These are phyloP conservation scores for Croton laevigatus DNA, from an alignment of 441 rosid genomes.

Conservation along the genomic window DNA sequence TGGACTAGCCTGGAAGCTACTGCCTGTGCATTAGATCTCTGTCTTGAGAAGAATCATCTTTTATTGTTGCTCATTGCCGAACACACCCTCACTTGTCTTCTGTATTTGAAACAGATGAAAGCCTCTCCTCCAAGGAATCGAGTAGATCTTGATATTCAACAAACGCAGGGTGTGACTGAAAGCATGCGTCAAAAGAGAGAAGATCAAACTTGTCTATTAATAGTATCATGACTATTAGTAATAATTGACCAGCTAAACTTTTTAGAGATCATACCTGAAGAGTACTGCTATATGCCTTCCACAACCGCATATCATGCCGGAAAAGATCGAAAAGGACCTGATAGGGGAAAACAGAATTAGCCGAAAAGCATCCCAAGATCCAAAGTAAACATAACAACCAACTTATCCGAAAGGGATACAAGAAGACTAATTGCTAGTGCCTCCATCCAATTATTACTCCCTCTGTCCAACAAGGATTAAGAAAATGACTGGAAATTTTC, in stretches of 20 bases:
- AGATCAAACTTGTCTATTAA: slow-evolving; percentile 10
- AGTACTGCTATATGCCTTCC: slow-evolving; percentile 85
- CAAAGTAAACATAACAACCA: background rate
- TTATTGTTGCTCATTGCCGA: background rate
- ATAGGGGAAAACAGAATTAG: slow-evolving; percentile 1
- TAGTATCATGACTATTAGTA: background rate
- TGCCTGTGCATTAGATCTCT: slow-evolving; percentile 4
- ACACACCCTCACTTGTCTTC: slow-evolving; percentile 27
- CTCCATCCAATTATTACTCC: background rate
- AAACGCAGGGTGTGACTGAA: slow-evolving; percentile 71
- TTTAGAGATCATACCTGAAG: slow-evolving; percentile 57
- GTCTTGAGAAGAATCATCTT: background rate
- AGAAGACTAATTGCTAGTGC: background rate
- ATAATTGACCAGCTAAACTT: slow-evolving; percentile 13
- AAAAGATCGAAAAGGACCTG: slow-evolving; percentile 95
- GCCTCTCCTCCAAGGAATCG: slow-evolving; percentile 59
- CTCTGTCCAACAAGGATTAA: too few relatives aligned
- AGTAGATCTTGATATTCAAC: slow-evolving; percentile 78
- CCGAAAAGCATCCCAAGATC: background rate
- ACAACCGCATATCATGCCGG: slow-evolving; percentile 69
- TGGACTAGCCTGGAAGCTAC: background rate
- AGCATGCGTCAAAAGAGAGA: slow-evolving; percentile 15
- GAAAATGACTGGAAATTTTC: too few relatives aligned
- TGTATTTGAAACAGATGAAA: slow-evolving; percentile 35
- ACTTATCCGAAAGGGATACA: background rate